phyloP scores from a whole-genome alignment of 2,329 filamentous ascomycete genomes.

The Talaromyces piceae region DNA sequence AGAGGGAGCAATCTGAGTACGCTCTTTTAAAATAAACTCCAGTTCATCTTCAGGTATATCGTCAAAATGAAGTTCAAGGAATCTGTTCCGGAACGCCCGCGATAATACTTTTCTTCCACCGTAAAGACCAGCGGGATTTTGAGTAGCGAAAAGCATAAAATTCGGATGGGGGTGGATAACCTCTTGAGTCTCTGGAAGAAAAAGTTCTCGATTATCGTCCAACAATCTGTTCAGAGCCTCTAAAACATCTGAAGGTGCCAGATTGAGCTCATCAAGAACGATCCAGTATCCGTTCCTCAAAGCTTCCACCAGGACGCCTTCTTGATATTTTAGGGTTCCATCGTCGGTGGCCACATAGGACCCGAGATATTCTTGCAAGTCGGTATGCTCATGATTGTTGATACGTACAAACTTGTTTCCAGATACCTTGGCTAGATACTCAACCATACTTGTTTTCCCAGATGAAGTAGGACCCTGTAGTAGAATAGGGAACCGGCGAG shows the following conservation, averaged over 20 bases:
- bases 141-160: constrained; percentile 97
- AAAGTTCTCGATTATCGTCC: constrained; percentile 90
- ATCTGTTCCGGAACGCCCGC: constrained; percentile 90
- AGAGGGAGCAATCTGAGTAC: constrained; percentile 82
- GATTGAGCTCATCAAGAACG: constrained; percentile 91
- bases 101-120: constrained; percentile 91
- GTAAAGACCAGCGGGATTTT: constrained; percentile 93
- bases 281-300: constrained; percentile 95
- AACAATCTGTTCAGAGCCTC: constrained; percentile 92
- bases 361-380: constrained; percentile 94
- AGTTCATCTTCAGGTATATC: constrained; percentile 95
- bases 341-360: constrained; percentile 83
- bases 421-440: constrained; percentile 92
- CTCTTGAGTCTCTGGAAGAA: constrained; percentile 95
- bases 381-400: constrained; percentile 99
- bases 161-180: constrained; percentile 84
- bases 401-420: constrained; percentile 97
- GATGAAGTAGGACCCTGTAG: constrained; percentile 96
- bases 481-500: constrained; percentile 81
- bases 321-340: constrained; percentile 82
- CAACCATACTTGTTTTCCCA: constrained; percentile 99
- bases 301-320: constrained; percentile 87
- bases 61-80: constrained; percentile 94
- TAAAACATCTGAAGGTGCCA: constrained; percentile 93
- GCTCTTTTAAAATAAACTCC: constrained; percentile 79